Evolutionary conservation across 768 basidiomycete species (phyloP), one percentile per base, ranked within the genome.

Genomic region (Calocybe cyanea): DNA sequence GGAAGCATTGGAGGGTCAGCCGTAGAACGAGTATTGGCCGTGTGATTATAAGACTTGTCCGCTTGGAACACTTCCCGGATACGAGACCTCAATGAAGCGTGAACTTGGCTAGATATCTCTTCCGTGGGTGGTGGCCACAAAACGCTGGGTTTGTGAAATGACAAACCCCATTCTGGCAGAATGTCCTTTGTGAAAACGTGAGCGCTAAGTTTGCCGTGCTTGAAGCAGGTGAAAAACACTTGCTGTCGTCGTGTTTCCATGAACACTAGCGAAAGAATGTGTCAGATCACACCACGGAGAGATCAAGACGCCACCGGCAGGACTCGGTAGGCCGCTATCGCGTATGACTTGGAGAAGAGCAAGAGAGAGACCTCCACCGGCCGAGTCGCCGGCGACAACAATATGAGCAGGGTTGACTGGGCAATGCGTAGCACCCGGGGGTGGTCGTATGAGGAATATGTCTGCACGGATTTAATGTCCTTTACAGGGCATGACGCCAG

Each of bases 261-360:
- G 77, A 37, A 94, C 77, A 55, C 88, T 92, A 0, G 92, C 89
- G 63, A 98, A 97, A 0, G 90, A 93, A 63, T 98, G 96, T 0
- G 91, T 94, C n/a, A 98, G 66, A 63, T 78, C 78, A 60, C 75
- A 87, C 89, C 95, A 97, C 0, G 96, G 96, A 20, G 90, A 93
- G 52, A 97, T 86, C 32, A 97, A 68, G 14, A 95, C 73, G 1
- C 83, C 92, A 6, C 92, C 96, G 2, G 92, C 90, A 3, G 94
- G 95, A 36, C 77, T 52, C 4, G 92, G 92, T 18, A 94, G 69
- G 2, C 80, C 83, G 0, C 77, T 67, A 63, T 99, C 96, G 13
- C 96, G 86, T 38, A 99, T 78, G 8, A 87, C 74, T 64, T 93
- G 90, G 3, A 99, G 74, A 21, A 96, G 71, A 3, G 92, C 85